Base-by-base conservation (phyloP, 164 flowering plant species). In the Santalum album region DNA sequence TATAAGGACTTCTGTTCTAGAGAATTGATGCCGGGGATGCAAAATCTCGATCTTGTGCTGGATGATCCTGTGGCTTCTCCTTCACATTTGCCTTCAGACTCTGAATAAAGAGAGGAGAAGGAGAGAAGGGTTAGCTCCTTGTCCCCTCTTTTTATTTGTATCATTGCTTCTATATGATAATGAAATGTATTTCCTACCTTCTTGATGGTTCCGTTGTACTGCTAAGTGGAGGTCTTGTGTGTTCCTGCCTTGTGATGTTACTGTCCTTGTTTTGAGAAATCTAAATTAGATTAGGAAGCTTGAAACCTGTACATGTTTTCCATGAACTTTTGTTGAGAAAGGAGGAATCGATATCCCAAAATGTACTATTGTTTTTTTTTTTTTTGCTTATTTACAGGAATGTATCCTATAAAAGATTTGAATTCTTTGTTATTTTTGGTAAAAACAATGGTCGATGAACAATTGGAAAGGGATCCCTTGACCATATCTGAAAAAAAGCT, bases 1-100 rank as follows among this genome's bases (percentile, higher is more conserved):
- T 90, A 81, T 27, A 86, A 83, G 34, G 86, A 84, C 0, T 87
- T 90, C 47, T 81, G 81, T 49, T 72, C 72, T n/a, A 65, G 56
- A 1, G 90, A 84, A 56, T 60, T 90, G 70, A 83, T 65, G 56
- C 97, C 92, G 3, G 90, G 78, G 1, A 64, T 90, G 65, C 69
- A 69, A 54, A 81, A 76, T 51, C 25, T 46, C 25, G 50, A 46
- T 20, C 74, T 86, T 40, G 58, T 46, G 45, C 2, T 17, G 21
- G 82, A 58, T 38, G 75, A 65, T 51, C 54, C 60, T 29, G 51
- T 59, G 39, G 49, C 76, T 29, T 43, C 48, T 26, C 1, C 64
- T 62, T 52, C 64, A 2, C 36, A 57, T 58, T 56, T 79, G 47
- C 76, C 78, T 57, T 82, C 83, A 6, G 84, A 84, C 53, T 66